These are phyloP conservation scores for Penicillium brasilianum DNA, from an alignment of 2,329 filamentous ascomycete genomes.

Conservation along the genomic window DNA sequence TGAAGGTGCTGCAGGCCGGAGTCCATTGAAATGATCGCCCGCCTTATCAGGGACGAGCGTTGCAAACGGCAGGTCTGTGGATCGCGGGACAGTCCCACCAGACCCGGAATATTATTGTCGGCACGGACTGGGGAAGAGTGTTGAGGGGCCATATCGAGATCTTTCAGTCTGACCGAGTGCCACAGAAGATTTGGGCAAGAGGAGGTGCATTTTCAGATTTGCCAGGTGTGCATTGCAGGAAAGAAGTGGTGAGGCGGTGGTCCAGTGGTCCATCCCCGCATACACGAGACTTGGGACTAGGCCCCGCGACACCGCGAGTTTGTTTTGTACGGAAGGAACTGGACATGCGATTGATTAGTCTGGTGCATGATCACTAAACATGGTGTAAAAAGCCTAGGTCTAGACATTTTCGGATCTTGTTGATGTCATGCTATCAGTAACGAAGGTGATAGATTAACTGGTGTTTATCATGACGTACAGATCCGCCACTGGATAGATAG, in stretches of 20 bases:
- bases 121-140: not conserved
- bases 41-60: constrained; percentile 13
- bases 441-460: not conserved
- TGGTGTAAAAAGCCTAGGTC: not conserved
- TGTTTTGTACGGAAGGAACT: not conserved
- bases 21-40: constrained; percentile 6
- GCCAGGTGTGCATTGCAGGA: not conserved
- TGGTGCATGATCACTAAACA: not conserved
- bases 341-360: not conserved
- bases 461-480: not conserved
- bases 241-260: not conserved
- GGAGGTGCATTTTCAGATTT: not conserved
- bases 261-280: constrained; percentile 1
- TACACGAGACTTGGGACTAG: constrained; percentile 1
- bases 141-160: not conserved
- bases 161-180: not conserved
- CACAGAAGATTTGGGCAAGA: not conserved
- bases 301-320: not conserved
- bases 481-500: not conserved
- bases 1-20: not conserved
- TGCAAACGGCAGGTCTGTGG: constrained; percentile 16
- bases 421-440: not conserved
- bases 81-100: constrained; percentile 5
- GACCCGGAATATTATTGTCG: not conserved
- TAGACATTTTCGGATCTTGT: not conserved